phyloP scores from a whole-genome alignment of 148 eudicot genomes.

The Camellia lanceoleosa region DNA sequence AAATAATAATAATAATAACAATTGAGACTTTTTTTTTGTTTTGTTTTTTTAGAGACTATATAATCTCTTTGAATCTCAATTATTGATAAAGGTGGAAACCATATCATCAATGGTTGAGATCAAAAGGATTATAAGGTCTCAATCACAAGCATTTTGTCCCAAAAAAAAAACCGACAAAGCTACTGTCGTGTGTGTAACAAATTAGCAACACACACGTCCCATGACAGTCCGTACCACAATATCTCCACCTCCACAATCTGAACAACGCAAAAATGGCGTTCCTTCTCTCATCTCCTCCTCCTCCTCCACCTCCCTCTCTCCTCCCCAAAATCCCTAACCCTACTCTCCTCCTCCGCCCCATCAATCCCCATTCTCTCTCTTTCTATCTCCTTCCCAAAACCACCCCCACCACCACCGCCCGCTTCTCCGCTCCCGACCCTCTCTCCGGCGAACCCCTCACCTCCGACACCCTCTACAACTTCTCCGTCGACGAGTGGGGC shows the following conservation, averaged over 20 bases:
- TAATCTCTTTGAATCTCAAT: too few species aligned
- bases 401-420: constrained; percentile 9
- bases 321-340: constrained; percentile 24
- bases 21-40: too few species aligned
- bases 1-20: too few species aligned
- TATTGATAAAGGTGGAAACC: fast-evolving
- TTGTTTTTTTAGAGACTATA: too few species aligned
- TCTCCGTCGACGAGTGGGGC: constrained; percentile 66
- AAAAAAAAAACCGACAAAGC: too few species aligned
- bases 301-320: constrained; percentile 27
- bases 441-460: not conserved
- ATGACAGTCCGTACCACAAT: too few species aligned
- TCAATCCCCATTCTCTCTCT: constrained; percentile 17
- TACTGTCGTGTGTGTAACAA: too few species aligned
- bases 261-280: constrained; percentile 40
- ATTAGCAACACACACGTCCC: too few species aligned
- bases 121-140: too few species aligned
- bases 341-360: constrained; percentile 10
- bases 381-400: constrained; percentile 12
- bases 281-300: constrained; percentile 34
- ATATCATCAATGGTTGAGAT: too few species aligned
- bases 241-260: too few species aligned
- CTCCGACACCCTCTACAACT: constrained; percentile 11
- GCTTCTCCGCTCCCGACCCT: constrained; percentile 18
- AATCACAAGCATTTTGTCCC: too few species aligned